These are phyloP conservation scores for Tuber microsphaerosporum DNA, from an alignment of 495 filamentous ascomycete genomes.

Conservation along the genomic window DNA sequence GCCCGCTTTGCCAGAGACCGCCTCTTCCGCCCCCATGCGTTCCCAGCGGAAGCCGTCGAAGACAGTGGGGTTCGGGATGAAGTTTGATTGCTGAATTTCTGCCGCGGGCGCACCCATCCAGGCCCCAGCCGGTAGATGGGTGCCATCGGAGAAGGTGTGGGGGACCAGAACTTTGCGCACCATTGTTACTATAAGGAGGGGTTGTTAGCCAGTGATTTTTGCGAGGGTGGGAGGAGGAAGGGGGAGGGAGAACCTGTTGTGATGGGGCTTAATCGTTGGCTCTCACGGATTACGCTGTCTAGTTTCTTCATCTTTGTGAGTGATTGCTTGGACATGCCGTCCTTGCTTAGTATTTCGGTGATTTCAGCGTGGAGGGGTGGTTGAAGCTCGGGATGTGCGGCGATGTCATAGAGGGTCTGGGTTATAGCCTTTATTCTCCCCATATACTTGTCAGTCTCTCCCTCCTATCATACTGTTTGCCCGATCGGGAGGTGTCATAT, in stretches of 20 bases:
- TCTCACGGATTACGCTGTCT: constrained; percentile 31
- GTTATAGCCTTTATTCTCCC: constrained; percentile 13
- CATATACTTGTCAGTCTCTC: neutral
- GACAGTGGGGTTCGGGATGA: constrained; percentile 19
- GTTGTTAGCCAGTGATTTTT: neutral
- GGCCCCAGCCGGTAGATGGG: constrained; percentile 33
- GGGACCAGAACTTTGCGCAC: constrained; percentile 27
- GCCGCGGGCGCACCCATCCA: constrained; percentile 18
- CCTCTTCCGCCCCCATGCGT: constrained; percentile 17
- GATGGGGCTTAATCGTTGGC: constrained; percentile 26
- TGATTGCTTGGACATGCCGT: constrained; percentile 34
- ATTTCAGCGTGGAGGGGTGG: constrained; percentile 35
- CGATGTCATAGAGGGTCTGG: constrained; percentile 32
- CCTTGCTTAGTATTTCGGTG: constrained; percentile 16
- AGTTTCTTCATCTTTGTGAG: constrained; percentile 41
- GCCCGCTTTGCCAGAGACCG: constrained; percentile 18
- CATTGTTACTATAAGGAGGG: constrained; percentile 12
- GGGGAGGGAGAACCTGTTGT: constrained; percentile 6
- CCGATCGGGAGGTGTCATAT: neutral
- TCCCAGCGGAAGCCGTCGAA: constrained; percentile 35
- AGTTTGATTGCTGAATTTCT: constrained; percentile 17
- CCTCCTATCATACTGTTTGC: neutral
- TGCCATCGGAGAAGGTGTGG: constrained; percentile 34
- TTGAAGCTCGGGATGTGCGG: constrained; percentile 24
- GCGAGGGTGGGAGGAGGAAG: neutral